Conservation (phyloP, 1,284 basidiomycete genomes). For the Puccinia novopanici region DNA sequence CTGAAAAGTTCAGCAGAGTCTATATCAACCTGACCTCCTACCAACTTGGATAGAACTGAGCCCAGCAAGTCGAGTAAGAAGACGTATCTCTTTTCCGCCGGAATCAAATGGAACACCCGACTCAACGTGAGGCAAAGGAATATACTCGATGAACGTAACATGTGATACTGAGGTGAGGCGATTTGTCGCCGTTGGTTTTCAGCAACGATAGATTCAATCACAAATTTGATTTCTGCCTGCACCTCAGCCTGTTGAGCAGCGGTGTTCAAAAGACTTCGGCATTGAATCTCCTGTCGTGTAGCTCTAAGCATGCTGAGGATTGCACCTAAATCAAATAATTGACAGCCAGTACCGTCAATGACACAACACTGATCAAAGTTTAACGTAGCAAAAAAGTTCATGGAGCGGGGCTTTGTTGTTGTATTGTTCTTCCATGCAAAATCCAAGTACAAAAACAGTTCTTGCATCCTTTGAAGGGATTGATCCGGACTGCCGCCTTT, state of each 20-base stretch:
- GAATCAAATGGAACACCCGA: slow-evolving; percentile 78
- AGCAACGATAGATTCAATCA: slow-evolving; percentile 76
- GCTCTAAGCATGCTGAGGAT: slow-evolving; percentile 65
- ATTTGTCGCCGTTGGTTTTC: slow-evolving; percentile 85
- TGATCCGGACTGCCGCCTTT: slow-evolving; percentile 49
- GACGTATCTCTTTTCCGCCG: slow-evolving; percentile 75
- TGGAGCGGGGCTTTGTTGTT: slow-evolving; percentile 29
- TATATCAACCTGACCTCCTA: slow-evolving; percentile 67
- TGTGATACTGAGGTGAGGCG: slow-evolving; percentile 69
- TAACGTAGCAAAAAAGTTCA: slow-evolving; percentile 40
- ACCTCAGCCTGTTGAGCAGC: slow-evolving; percentile 70
- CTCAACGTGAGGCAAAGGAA: slow-evolving; percentile 77
- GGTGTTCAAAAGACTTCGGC: slow-evolving; percentile 70
- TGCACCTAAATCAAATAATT: slow-evolving; percentile 45
- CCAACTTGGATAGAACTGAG: slow-evolving; percentile 63
- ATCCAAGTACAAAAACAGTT: slow-evolving; percentile 49
- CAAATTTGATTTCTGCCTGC: slow-evolving; percentile 70
- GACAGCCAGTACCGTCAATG: slow-evolving; percentile 47
- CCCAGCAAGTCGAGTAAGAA: slow-evolving; percentile 84
- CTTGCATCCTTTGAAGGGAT: slow-evolving; percentile 51
- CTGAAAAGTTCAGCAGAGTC: slow-evolving; percentile 64
- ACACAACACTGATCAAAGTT: slow-evolving; percentile 49
- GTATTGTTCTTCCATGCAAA: slow-evolving; percentile 45
- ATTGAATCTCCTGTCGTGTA: slow-evolving; percentile 68
- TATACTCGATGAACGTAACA: slow-evolving; percentile 79